phyloP scores from a whole-genome alignment of 2,329 filamentous ascomycete species.

The Talaromyces sp. region DNA sequence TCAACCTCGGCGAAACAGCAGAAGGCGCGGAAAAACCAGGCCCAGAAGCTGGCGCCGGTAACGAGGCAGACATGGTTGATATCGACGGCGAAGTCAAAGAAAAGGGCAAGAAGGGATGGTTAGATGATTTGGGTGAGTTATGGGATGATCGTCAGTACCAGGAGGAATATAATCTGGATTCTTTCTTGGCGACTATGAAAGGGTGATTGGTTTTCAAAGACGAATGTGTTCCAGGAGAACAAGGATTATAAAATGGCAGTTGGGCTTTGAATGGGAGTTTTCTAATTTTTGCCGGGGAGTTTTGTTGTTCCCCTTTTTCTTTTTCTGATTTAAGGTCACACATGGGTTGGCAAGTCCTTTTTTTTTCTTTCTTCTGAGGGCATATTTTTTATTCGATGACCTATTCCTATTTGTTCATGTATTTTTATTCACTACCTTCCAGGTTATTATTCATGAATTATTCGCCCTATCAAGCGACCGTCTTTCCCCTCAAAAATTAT shows the following conservation, averaged over 20 bases:
- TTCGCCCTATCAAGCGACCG: too few relatives aligned
- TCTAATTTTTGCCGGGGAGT: too few relatives aligned
- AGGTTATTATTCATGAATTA: too few relatives aligned
- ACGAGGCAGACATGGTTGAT: conserved; percentile 75
- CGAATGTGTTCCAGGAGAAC: not conserved
- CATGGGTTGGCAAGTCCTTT: too few relatives aligned
- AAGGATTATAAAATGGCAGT: not conserved
- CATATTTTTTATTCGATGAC: too few relatives aligned
- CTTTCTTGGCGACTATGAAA: conserved; percentile 92
- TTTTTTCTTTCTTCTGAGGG: too few relatives aligned
- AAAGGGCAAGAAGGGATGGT: conserved; percentile 93
- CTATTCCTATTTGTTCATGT: too few relatives aligned
- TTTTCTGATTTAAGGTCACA: too few relatives aligned
- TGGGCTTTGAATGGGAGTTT: too few relatives aligned
- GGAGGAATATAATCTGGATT: conserved; percentile 94
- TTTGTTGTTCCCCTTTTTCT: too few relatives aligned
- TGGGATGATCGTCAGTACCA: conserved; percentile 98
- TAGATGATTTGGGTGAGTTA: conserved; percentile 90
- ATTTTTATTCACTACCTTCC: too few relatives aligned
- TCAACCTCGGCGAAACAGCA: conserved; percentile 74
- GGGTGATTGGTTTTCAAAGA: conserved; percentile 34
- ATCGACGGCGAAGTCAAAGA: conserved; percentile 87
- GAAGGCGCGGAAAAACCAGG: conserved; percentile 55
- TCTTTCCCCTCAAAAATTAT: too few relatives aligned
- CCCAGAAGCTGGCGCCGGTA: conserved; percentile 50